Percentiles rank a stretch among this genome's conserved stretches.
Conservation (phyloP, 768 basidiomycete genomes). For the Xerocomellus intermedius region DNA sequence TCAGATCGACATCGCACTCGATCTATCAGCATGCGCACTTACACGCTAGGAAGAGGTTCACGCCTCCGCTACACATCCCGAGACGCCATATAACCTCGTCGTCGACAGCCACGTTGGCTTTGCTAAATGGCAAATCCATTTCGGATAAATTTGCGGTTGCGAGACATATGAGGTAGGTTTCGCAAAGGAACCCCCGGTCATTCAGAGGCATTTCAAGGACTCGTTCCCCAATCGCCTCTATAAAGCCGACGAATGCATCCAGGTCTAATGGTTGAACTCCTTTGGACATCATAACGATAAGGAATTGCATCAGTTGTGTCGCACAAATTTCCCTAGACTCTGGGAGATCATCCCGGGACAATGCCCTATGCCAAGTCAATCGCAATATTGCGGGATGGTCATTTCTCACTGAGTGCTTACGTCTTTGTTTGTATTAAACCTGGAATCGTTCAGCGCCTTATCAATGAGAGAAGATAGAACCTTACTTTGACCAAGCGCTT, state of each 20-base stretch:
- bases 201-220: slow-evolving; percentile 11
- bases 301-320: slow-evolving; percentile 27
- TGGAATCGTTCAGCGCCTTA: slow-evolving; percentile 8
- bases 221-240: slow-evolving; percentile 14
- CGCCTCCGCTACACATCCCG: slow-evolving; percentile 23
- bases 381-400: background rate
- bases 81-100: slow-evolving; percentile 41
- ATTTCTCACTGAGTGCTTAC: slow-evolving; percentile 11
- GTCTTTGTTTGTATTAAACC: slow-evolving; percentile 12
- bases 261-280: slow-evolving; percentile 8
- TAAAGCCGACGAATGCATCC: slow-evolving; percentile 8
- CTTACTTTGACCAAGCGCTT: slow-evolving; percentile 21
- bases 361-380: slow-evolving; percentile 10
- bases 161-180: slow-evolving; percentile 37
- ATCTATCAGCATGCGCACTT: slow-evolving; percentile 19
- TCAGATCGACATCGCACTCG: background rate
- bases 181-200: slow-evolving; percentile 26
- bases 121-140: slow-evolving; percentile 8
- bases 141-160: slow-evolving; percentile 24
- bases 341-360: slow-evolving; percentile 7
- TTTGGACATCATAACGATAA: slow-evolving; percentile 21
- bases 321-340: slow-evolving; percentile 1
- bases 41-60: slow-evolving; percentile 44
- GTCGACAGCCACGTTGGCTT: slow-evolving; percentile 14
- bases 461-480: background rate